These are phyloP conservation scores for Phytophthora colocasiae DNA, from an alignment of 352 stramenopile genomes.

Conservation along the genomic window DNA sequence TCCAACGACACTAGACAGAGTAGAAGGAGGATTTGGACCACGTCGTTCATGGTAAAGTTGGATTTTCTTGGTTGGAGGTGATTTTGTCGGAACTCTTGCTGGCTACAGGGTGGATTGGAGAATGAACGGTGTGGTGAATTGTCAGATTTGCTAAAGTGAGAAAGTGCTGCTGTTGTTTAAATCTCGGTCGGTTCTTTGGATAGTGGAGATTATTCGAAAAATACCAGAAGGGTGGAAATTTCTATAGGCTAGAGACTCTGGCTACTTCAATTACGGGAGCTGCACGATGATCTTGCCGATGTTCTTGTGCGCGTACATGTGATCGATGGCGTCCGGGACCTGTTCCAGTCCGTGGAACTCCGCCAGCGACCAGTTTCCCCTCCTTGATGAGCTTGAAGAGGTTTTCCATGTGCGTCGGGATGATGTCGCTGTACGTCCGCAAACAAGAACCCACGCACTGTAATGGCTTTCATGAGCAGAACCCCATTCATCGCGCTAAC, in stretches of 20 bases:
- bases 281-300: slow-evolving; percentile 82
- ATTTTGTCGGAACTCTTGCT: slow-evolving; percentile 13
- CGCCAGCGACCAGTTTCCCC: slow-evolving; percentile 49
- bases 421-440: slow-evolving; percentile 43
- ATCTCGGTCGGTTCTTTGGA: no score
- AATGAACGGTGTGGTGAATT: slow-evolving; percentile 11
- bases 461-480: slow-evolving; percentile 47
- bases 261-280: slow-evolving; percentile 32
- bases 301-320: slow-evolving; percentile 74
- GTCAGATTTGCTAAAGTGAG: not conserved
- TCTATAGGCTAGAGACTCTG: no score
- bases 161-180: no score
- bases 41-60: slow-evolving; percentile 19
- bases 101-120: slow-evolving; percentile 5
- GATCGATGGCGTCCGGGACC: slow-evolving; percentile 57
- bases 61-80: slow-evolving; percentile 6
- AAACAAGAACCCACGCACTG: slow-evolving; percentile 51
- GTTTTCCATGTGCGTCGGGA: slow-evolving; percentile 48
- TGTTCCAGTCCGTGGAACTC: slow-evolving; percentile 57
- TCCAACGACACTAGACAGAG: slow-evolving; percentile 10
- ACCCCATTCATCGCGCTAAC: slow-evolving; percentile 31
- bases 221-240: no score
- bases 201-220: no score
- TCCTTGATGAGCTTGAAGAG: slow-evolving; percentile 59
- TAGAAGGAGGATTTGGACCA: slow-evolving; percentile 7